Evolutionary conservation across 2,329 filamentous ascomycete genomes (phyloP), one percentile per base, ranked within the genome.

Genomic region (Fusarium newnesense): DNA sequence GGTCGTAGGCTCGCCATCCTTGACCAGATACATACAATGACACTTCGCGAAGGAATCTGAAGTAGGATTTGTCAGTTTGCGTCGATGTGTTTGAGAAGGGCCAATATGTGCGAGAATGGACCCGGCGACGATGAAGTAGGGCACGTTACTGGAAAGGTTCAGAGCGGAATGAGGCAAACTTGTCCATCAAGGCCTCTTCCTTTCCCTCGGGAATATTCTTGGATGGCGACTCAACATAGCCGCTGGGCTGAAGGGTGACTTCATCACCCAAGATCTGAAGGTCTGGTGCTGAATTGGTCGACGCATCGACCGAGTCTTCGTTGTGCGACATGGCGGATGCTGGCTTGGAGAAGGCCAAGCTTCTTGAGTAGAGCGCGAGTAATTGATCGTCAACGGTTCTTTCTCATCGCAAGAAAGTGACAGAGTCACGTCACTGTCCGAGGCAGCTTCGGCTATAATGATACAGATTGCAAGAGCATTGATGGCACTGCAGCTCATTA

Each of bases 1-100:
- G 86, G 79, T 98, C 94, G 84, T 99, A 99, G 68, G 94, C 94
- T 69, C 96, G 93, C 96, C 96, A 99, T 80, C 95, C 96, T 57
- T 93, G 93, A 61, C 96, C 96, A 18, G 94, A 96, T 72, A 98
- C 93, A 83, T 98, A 95, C 39, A 97, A 87, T 52, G 94, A 96
- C 39, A 99, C 92, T 85, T 99, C 96, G 75, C 95, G 94, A 36
- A 98, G 90, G 81, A 98, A 98, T 73, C 95, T 92, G 84, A 58
- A 28, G 18, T 42, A 37, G 28, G 32, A 26, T 42, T 32, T 30
- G 72, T 79, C 26, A 78, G 69, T 32, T 39, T 24, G 61, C 19
- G 28, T 19, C 16, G 13, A 32, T 16, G 6, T 13, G 37, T 11
- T 24, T 10, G 9, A 21, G 4, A 19, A 15, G 28, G 16, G 18